Evolutionary conservation across 495 filamentous ascomycete genomes (phyloP), one percentile per base, ranked within the genome.

Genomic region (Cercophora sp.): DNA sequence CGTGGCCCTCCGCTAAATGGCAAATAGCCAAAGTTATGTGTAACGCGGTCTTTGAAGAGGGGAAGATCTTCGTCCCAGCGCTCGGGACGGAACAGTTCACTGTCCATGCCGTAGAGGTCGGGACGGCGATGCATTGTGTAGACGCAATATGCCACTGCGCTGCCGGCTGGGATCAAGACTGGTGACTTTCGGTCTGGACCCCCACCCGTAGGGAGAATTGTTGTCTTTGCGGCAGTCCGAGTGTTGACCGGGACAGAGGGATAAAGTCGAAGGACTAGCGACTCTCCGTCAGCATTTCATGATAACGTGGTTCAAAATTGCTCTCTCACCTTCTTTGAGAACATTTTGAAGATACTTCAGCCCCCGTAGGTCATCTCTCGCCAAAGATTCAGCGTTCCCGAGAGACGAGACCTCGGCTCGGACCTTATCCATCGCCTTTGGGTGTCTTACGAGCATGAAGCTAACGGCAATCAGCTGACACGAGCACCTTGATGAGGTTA

Each of bases 331-430:
- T 47, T 47, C 43, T 47, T 47, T 47, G 25, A 47, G 26, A 11
- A 47, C 43, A 32, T 47, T 47, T 18, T 47, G 43, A 32, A 47
- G 25, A 20, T 47, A 47, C 25, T 47, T 47, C 13, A 47, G 43
- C 19, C 15, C 15, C 26, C 43, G 25, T 20, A 47, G 19, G 34
- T 47, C 26, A 20, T 47, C 43, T 11, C 43, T 27, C 23, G 25
- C 34, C 43, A 47, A 20, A 18, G 43, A 47, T 18, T 31, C n/a
- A 6, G 26, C 43, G 16, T 47, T 27, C 16, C 43, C 23, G 43
- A 47, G 9, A 32, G 25, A 11, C 16, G 43, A 47, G 15, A 47
- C 34, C 16, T 47, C 43, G 25, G 26, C 43, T 19, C 43, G 43
- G n/a, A 47, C 43, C 16, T 47, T 47, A 16, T 47, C 23, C 43